Base-by-base conservation (phyloP, 371 early-diverging fungal genomes). In the Mucor saturninus region DNA sequence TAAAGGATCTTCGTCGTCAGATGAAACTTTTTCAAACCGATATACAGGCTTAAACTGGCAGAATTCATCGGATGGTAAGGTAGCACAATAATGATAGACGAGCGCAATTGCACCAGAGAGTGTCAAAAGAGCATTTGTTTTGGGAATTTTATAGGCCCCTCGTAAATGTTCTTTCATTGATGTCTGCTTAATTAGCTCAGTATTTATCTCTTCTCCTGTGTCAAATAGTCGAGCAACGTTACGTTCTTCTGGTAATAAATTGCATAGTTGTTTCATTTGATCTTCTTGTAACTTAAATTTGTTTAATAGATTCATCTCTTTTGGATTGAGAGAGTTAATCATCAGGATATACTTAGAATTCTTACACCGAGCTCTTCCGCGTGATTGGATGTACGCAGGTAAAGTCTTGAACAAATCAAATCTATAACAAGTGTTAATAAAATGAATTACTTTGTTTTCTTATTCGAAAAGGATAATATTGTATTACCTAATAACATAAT, bases 331-430 rank as follows among this genome's bases (percentile, higher is more conserved):
- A 26, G 69, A 57, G 50, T 91, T 93, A 46, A 76, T 73, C 80
- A 98, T 76, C 5, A 94, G 75, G 32, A 95, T 76, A 60, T 88
- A 97, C 15, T 80, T 81, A 11, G 95, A 93, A 35, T 85, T 73
- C 13, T 66, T 59, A 52, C 85, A 79, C 2, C 98, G 81, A 0
- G 97, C 98, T 14, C 98, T 83, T 1, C 98, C 98, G 13, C 97
- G 86, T 4, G 96, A 94, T 69, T 98, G 97, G 5, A 97, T 94
- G 65, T 93, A 91, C 30, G 86, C 81, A 30, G 89, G 90, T 4
- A 91, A 74, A 0, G 89, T 90, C 4, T 77, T 62, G 38, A 87
- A 85, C 54, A 92, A 86, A 49, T 96, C 95, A 73, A 95, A 97
- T 50, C 91, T 81, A 14, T n/a, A 43, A 10, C 43, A 45, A 15